Conservation (phyloP, 345 rosid genomes). For the Euphorbia pulcherrima region DNA sequence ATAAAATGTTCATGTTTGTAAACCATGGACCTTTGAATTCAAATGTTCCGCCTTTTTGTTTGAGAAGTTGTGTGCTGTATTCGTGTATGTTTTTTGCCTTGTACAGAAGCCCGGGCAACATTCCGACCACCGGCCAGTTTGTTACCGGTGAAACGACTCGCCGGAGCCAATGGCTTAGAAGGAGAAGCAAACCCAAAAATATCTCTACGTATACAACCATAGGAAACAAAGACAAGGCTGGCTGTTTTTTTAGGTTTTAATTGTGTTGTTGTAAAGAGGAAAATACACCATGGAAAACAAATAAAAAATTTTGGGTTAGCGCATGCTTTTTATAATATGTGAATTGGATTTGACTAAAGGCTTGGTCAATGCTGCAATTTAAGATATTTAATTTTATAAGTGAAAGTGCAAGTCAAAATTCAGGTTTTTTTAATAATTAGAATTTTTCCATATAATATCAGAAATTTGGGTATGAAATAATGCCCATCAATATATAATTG, state of each 20-base stretch:
- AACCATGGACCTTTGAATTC: constrained; percentile 19
- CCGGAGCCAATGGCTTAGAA: constrained; percentile 1
- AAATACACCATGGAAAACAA: not conserved
- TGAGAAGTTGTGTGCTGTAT: constrained; percentile 9
- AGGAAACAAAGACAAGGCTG: not conserved
- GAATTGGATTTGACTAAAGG: no score
- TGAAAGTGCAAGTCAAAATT: no score
- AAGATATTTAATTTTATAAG: no score
- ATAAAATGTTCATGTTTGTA: constrained; percentile 12
- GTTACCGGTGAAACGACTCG: not conserved
- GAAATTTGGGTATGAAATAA: no score
- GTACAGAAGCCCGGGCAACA: constrained; percentile 5
- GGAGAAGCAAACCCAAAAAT: not conserved
- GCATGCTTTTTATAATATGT: no score
- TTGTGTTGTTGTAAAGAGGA: no score
- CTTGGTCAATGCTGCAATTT: no score
- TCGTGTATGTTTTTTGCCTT: constrained; percentile 3
- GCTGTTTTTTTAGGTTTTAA: not conserved
- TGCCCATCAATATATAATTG: no score
- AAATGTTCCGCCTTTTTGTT: constrained; percentile 7
- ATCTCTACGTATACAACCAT: not conserved
- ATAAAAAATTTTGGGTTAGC: not conserved
- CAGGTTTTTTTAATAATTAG: no score
- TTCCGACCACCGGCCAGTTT: constrained; percentile 10
- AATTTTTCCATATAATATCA: no score